Conservation (phyloP, 2,329 filamentous ascomycete genomes). For the Fusarium sp. region DNA sequence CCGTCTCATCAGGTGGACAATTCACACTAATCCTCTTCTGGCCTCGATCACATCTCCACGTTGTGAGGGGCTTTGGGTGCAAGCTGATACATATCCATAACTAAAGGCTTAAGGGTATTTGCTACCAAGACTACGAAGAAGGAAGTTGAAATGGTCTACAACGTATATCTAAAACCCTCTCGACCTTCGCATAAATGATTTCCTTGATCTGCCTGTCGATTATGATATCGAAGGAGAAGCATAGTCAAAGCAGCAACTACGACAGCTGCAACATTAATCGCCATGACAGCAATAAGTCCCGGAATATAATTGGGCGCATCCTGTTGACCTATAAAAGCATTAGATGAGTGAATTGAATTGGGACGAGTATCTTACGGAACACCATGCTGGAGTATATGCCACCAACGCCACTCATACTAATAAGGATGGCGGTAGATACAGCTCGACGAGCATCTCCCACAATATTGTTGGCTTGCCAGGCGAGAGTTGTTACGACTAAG, state of each 20-base stretch:
- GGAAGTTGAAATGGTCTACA: not conserved
- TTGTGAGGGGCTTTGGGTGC: too few relatives aligned
- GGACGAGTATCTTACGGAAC: conserved; percentile 6
- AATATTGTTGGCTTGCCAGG: conserved; percentile 38
- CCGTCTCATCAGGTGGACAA: not conserved
- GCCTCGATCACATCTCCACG: too few relatives aligned
- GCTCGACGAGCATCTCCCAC: conserved; percentile 29
- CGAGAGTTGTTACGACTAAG: conserved; percentile 13
- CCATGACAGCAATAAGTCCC: conserved; percentile 29
- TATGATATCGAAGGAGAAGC: conserved; percentile 17
- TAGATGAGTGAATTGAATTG: fast-evolving
- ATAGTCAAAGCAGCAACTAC: conserved; percentile 19
- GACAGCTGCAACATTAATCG: conserved; percentile 23
- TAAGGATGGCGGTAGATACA: conserved; percentile 30
- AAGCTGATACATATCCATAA: too few relatives aligned
- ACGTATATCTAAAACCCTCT: conserved; percentile 28
- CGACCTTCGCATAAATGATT: conserved; percentile 2
- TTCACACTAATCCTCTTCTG: not conserved
- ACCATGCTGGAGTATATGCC: conserved; percentile 40
- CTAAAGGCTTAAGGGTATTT: too few relatives aligned
- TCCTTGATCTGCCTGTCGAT: conserved; percentile 3
- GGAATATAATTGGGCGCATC: conserved; percentile 35
- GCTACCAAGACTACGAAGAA: too few relatives aligned
- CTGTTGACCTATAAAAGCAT: conserved; percentile 4
- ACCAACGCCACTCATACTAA: conserved; percentile 33